A percentile compares a stretch with the other conserved stretches of the same genome.
Conservation (phyloP, 106 monocot genomes). For the Platanthera zijinensis region DNA sequence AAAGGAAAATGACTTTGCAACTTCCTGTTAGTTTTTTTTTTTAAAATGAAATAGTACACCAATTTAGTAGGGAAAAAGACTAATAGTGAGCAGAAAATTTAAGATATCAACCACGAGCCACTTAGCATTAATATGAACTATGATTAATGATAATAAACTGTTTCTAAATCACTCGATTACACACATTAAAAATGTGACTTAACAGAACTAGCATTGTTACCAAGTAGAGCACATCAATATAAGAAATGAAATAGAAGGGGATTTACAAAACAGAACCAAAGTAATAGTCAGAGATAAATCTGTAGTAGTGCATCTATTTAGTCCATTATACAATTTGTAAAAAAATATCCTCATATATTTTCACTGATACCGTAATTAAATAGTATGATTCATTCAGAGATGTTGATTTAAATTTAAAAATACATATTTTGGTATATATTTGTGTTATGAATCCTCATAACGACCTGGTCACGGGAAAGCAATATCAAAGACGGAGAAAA, state of each 20-base stretch:
- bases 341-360: too few species aligned
- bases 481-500: too few species aligned
- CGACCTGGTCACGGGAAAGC: too few species aligned
- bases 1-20: conserved; percentile 63
- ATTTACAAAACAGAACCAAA: background rate
- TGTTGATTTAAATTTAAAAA: too few species aligned
- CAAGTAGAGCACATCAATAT: background rate
- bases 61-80: background rate
- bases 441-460: too few species aligned
- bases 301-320: background rate
- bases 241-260: background rate
- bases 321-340: too few species aligned
- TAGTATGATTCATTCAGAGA: too few species aligned
- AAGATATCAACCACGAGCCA: background rate
- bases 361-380: too few species aligned
- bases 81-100: background rate
- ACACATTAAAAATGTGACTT: background rate
- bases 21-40: conserved; percentile 30
- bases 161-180: background rate
- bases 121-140: too few species aligned
- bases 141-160: background rate
- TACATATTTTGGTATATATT: too few species aligned
- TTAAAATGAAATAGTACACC: background rate
- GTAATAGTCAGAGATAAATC: background rate
- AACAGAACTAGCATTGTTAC: background rate